phyloP scores from a whole-genome alignment of 202 grass and related monocot genomes.

The Setaria italica region DNA sequence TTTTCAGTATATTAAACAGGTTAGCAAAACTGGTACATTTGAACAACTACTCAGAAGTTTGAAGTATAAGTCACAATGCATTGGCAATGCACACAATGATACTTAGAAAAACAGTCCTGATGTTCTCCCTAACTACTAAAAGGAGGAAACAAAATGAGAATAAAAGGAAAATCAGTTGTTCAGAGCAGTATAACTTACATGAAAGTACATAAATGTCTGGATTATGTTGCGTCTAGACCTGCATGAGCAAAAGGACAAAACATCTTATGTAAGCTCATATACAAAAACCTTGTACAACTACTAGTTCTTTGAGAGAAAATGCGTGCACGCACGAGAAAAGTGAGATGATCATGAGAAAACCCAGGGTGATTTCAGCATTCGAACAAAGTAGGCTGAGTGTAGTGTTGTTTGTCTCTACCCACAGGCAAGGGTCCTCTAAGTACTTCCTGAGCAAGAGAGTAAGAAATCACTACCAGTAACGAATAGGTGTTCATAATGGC shows the following conservation, averaged over 20 bases:
- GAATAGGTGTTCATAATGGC: constrained; percentile 20
- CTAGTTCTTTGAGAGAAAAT: constrained; percentile 37
- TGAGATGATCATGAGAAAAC: constrained; percentile 95
- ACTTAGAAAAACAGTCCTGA: background rate
- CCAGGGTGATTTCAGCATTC: constrained; percentile 83
- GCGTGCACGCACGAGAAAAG: constrained; percentile 76
- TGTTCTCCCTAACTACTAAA: constrained; percentile 7
- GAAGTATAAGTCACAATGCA: constrained; percentile 5
- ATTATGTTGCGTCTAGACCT: constrained; percentile 87
- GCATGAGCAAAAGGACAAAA: constrained; percentile 47
- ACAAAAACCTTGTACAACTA: constrained; percentile 22
- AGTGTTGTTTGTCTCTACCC: constrained; percentile 82
- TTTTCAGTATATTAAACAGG: background rate
- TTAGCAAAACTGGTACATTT: background rate
- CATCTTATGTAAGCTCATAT: constrained; percentile 13
- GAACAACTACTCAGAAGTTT: constrained; percentile 21
- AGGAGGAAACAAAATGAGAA: background rate
- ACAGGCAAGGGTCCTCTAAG: constrained; percentile 88
- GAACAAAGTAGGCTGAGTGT: constrained; percentile 73
- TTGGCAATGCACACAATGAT: constrained; percentile 7
- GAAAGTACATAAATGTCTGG: constrained; percentile 93
- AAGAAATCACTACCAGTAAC: constrained; percentile 41
- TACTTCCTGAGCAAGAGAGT: constrained; percentile 67
- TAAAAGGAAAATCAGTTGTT: constrained; percentile 23
- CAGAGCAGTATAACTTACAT: constrained; percentile 66